Percentiles rank a stretch among this genome's conserved stretches.
These are phyloP conservation scores for Carex parvula DNA, from an alignment of 176 grass and related monocot genomes.

Conservation along the genomic window DNA sequence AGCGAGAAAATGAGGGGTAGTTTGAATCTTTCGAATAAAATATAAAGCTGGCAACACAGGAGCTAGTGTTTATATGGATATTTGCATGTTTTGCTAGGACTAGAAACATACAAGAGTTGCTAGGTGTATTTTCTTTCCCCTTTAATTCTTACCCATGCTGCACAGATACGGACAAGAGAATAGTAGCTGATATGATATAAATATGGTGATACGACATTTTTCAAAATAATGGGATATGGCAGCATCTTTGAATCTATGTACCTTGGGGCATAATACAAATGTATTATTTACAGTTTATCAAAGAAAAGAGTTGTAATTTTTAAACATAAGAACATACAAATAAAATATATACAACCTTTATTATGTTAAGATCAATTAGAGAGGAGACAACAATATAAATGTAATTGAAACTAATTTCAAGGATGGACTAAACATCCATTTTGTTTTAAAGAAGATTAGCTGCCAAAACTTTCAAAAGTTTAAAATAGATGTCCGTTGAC, in stretches of 20 bases:
- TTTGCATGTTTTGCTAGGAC: neutral
- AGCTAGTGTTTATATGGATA: neutral
- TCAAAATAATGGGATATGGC: too few relatives aligned
- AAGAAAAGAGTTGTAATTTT: neutral
- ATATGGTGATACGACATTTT: neutral
- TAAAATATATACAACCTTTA: neutral
- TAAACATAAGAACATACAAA: neutral
- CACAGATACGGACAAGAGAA: neutral
- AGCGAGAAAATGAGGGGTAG: neutral
- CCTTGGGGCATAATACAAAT: neutral
- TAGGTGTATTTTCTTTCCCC: neutral
- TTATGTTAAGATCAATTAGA: neutral
- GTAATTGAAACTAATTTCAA: neutral
- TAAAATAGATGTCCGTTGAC: neutral
- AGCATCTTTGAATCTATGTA: neutral
- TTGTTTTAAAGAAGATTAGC: neutral
- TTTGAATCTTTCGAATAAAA: neutral
- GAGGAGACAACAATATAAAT: neutral
- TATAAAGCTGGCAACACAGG: neutral
- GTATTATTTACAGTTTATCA: neutral
- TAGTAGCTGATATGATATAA: neutral
- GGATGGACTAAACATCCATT: neutral
- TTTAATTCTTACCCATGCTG: neutral
- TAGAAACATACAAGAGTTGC: neutral
- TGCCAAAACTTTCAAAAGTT: neutral